Conservation (phyloP, 164 flowering plant genomes). For the Santalum album region DNA sequence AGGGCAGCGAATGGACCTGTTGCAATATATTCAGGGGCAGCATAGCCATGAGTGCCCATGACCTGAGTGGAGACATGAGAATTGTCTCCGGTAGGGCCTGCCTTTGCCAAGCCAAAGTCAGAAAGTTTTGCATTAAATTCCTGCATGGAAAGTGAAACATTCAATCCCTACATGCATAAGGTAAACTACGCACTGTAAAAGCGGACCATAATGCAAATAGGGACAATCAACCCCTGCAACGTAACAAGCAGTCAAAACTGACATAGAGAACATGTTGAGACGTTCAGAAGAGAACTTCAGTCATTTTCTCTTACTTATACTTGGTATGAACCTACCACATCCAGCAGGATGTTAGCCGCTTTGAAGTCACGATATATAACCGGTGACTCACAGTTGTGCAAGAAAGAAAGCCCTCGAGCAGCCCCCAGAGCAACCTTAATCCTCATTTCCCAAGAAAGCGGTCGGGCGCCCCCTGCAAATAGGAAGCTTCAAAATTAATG, state of each 20-base stretch:
- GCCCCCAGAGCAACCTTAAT: background rate
- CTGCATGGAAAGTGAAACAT: conserved; percentile 24
- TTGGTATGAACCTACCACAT: background rate
- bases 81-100: conserved; percentile 84
- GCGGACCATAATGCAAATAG: too few species aligned
- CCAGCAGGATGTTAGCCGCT: background rate
- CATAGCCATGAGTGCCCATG: conserved; percentile 93
- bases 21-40: conserved; percentile 91
- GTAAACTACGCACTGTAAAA: too few species aligned
- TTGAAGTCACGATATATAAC: conserved; percentile 1
- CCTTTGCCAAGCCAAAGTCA: conserved; percentile 93
- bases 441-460: conserved; percentile 3
- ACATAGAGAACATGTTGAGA: too few species aligned
- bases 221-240: too few species aligned
- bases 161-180: too few species aligned
- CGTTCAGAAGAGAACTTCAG: too few species aligned
- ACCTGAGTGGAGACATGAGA: conserved; percentile 93
- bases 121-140: conserved; percentile 82
- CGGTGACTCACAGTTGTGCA: background rate
- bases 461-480: background rate
- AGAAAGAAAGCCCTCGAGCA: background rate
- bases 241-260: too few species aligned
- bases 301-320: too few species aligned
- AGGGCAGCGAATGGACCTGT: conserved; percentile 34
- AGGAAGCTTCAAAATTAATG: too few species aligned